Base-by-base conservation (phyloP, 2,329 filamentous ascomycete species). In the Arthroderma sp. region DNA sequence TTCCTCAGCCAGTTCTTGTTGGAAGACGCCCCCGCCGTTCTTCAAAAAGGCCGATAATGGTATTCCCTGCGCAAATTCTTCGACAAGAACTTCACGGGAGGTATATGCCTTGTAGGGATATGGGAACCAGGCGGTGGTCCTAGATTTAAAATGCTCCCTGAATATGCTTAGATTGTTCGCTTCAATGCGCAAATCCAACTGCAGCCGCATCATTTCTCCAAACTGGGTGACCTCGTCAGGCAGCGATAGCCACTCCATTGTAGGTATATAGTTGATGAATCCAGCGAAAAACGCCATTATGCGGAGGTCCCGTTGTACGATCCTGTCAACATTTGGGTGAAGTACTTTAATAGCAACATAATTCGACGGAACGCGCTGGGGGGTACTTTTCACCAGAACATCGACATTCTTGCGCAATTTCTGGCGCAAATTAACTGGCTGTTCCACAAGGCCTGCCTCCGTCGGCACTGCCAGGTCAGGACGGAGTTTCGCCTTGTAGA, bases 121-220 rank as follows among this genome's bases (percentile, higher is more conserved):
- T 1, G 91, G 91, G 60, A 98, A 98, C 80, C 85, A 94, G n/a
- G 87, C 88, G 0, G 89, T 95, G 2, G 83, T 83, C 38, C 91
- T 77, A 47, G 86, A 76, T 55, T 82, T 84, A 71, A 98, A 98
- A 60, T 95, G 86, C 55, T 82, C 81, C 43, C 91, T 80, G 70
- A 98, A 96, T 9, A 82, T 78, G 22, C 81, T 62, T 3, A 98
- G 70, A 56, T 98, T 98, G 33, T 88, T 83, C 1, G 87, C 83
- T 63, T 98, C 91, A 49, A 96, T 96, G 43, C 91, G 82, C 32
- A 98, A 73, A 63, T 98, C 91, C 2, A 98, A 72, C 61, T 98
- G 91, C n/a, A 96, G 70, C 56, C 82, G 82, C 91, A 98, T 98
- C 91, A 98, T 98, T 59, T 93, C 84, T 27, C 88, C 89, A 58